Evolutionary conservation across 2,329 filamentous ascomycete genomes (phyloP), one percentile per base, ranked within the genome.

Genomic region (Penicillium sp.): DNA sequence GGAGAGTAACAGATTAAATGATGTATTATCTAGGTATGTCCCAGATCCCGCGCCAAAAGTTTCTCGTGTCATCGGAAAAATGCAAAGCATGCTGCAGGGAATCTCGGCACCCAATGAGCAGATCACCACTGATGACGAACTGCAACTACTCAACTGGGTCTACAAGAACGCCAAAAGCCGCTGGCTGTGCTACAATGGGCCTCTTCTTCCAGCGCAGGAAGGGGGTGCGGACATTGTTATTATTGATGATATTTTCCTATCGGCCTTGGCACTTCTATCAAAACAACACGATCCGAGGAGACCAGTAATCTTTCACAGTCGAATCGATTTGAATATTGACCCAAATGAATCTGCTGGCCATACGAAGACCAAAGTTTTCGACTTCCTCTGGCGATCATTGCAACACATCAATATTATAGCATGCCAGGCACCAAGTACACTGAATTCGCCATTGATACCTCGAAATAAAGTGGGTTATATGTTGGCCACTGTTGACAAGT

Each of bases 1-100:
- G n/a, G n/a, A n/a, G n/a, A n/a, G n/a, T n/a, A n/a, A n/a, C n/a
- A n/a, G n/a, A n/a, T n/a, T n/a, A n/a, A n/a, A 32, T 53, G 29
- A 39, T 19, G 9, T 39, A 18, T 3, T 19, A 9, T 39, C n/a
- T n/a, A 81, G 78, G 78, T 82, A 80, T 56, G 88, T 91, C 1
- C 89, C 89, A 5, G 90, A 89, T 70, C 88, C 89, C 13, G 85
- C 86, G 45, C 88, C 87, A 6, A 84, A 87, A 14, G 84, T 91
- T 9, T 91, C 91, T 73, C 80, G 87, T 42, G 87, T 90, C 73
- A 92, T 88, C 60, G 91, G 91, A 74, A 91, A 88, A 59, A 87
- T 91, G 65, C 89, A 92, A 80, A 91, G 91, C 72, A 91, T 91
- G 59, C 82, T 93, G 4, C 88, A 93, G 72, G 89, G 89, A 7